phyloP scores from a whole-genome alignment of 768 basidiomycete genomes.

The Gloeopeniophorella convolvens region DNA sequence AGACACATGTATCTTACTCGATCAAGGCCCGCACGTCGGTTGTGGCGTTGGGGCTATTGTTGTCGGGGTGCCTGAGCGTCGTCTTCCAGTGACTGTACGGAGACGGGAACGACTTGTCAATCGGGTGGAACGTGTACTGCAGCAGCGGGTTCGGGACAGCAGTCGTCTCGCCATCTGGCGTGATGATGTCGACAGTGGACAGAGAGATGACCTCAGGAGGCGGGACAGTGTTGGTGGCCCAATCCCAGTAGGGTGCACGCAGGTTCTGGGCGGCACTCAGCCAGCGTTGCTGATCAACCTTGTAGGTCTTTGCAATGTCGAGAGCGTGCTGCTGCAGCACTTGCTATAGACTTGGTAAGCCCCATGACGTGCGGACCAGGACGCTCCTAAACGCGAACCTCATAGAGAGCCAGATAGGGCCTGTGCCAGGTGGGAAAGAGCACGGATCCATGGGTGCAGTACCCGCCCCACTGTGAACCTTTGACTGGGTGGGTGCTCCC shows the following conservation, averaged over 20 bases:
- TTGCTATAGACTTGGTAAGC: constrained; percentile 42
- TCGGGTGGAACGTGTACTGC: constrained; percentile 33
- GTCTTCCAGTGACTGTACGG: constrained; percentile 7
- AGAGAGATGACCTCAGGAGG: constrained; percentile 35
- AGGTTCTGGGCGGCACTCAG: constrained; percentile 30
- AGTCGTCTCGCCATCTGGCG: constrained; percentile 27
- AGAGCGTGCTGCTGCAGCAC: constrained; percentile 35
- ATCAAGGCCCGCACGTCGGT: constrained; percentile 27
- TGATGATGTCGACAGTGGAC: constrained; percentile 30
- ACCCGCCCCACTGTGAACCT: constrained; percentile 34
- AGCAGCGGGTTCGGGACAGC: constrained; percentile 31
- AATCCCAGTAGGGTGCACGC: constrained; percentile 47
- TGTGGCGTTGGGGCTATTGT: neutral
- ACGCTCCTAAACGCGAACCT: constrained; percentile 31
- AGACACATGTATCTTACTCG: constrained; percentile 21
- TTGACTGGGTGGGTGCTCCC: constrained; percentile 25
- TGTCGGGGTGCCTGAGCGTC: constrained; percentile 12
- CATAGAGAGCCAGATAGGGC: constrained; percentile 44
- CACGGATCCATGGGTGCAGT: constrained; percentile 48
- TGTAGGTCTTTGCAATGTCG: constrained; percentile 38
- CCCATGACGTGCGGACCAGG: too few relatives aligned
- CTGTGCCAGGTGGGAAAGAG: constrained; percentile 54
- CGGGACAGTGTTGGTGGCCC: constrained; percentile 36
- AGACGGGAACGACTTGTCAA: constrained; percentile 6
- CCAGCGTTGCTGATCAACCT: constrained; percentile 25